A percentile compares a stretch with the other conserved stretches of the same genome.
phyloP scores from a whole-genome alignment of 345 rosid species.

The Gynandropsis gynandra region DNA sequence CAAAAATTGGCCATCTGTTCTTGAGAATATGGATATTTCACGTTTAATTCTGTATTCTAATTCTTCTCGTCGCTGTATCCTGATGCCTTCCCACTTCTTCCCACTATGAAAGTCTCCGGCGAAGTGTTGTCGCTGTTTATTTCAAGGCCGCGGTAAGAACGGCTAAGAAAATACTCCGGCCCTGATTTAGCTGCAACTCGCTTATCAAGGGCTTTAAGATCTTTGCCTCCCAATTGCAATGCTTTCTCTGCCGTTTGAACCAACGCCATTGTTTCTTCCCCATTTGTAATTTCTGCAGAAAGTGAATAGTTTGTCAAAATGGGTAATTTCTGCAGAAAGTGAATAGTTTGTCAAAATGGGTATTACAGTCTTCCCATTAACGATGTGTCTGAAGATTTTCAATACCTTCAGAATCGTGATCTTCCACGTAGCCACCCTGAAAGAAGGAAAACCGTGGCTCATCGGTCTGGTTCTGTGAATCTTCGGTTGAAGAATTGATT shows the following conservation, averaged over 20 bases:
- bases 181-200: conserved; percentile 69
- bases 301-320: conserved; percentile 1
- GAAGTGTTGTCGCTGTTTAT: conserved; percentile 33
- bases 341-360: conserved; percentile 9
- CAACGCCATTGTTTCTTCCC: conserved; percentile 44
- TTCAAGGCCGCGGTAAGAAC: conserved; percentile 78
- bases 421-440: conserved; percentile 70
- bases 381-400: conserved; percentile 1
- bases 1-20: too few relatives aligned
- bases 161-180: conserved; percentile 54
- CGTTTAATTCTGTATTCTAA: background rate
- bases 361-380: background rate
- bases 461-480: conserved; percentile 39
- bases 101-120: conserved; percentile 50
- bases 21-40: background rate
- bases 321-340: conserved; percentile 25
- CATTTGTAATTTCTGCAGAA: conserved; percentile 27
- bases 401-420: conserved; percentile 17
- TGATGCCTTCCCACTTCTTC: conserved; percentile 76
- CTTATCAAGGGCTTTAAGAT: conserved; percentile 34
- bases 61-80: conserved; percentile 43
- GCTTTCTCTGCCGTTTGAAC: conserved; percentile 55
- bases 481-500: conserved; percentile 36
- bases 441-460: conserved; percentile 88
- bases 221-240: conserved; percentile 48